Base-by-base conservation (phyloP, 306 rosid genomes). In the Vigna unguiculata region DNA sequence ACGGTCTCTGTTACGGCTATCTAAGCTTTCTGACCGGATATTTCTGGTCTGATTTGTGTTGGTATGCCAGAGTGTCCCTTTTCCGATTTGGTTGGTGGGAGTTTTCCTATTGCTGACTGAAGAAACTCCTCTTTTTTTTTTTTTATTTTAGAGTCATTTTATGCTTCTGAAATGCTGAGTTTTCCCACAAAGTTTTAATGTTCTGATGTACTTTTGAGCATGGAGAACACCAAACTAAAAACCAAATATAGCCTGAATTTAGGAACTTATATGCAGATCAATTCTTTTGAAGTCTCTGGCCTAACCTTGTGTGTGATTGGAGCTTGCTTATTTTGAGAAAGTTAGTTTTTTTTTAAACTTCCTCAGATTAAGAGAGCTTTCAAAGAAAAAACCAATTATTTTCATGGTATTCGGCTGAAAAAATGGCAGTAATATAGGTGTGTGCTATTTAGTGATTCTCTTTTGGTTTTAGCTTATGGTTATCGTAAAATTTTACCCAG, bases 401-500 rank as follows among this genome's bases (percentile, higher is more conserved):
- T 36, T 62, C 48, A 9, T 1, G 0, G 36, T 36, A n/a, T 62
- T 32, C 10, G 4, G 48, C 69, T 62, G 10, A n/a, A 62, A 60
- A 59, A 61, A 32, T 62, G 47, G 9, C 15, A 34, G 1, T 32
- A 15, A 3, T 55, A 55, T 20, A 19, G 36, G 51, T 57, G 75
- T 69, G 60, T 47, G n/a, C 54, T 46, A 60, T 60, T 54, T 78
- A 32, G 58, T 57, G 43, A 9, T 69, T 69, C 63, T 69, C 16
- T 15, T 36, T 69, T 32, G 70, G 6, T 55, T 62, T 36, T 61
- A 14, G 51, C 12, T 48, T 57, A 15, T 58, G 25, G 51, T 54
- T 20, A 21, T 38, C 66, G 21, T 54, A 38, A 45, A 53, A 20
- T 7, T 53, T 51, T 53, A 70, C 51, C 55, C 43, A 28, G 30